A percentile compares a stretch with the other conserved stretches of the same genome.
phyloP scores from a whole-genome alignment of 257 asterid species.

The Parsonsia alboflavescens region DNA sequence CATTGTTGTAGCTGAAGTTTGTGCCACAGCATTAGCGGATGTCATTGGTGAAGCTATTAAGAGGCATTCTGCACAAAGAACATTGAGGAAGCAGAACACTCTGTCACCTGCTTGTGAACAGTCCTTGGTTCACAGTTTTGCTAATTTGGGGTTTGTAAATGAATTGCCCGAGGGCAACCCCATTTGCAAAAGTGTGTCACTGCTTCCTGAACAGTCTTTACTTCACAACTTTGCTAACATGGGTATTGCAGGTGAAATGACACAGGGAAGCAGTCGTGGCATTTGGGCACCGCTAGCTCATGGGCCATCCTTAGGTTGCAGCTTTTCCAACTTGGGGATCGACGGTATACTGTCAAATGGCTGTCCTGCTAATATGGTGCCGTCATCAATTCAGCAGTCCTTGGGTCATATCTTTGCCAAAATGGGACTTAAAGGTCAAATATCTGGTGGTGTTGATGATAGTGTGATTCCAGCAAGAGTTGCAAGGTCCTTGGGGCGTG shows the following conservation, averaged over 20 bases:
- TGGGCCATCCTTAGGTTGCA: neutral
- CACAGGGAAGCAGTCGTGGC: neutral
- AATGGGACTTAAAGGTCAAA: slow-evolving; percentile 12
- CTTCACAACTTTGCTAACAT: neutral
- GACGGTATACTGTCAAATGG: neutral
- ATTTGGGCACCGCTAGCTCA: neutral
- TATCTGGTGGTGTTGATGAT: neutral
- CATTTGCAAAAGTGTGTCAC: neutral
- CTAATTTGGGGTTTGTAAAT: slow-evolving; percentile 17
- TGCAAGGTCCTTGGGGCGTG: neutral
- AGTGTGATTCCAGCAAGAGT: neutral
- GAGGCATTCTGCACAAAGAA: slow-evolving; percentile 15
- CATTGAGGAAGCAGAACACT: neutral
- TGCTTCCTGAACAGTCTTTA: neutral
- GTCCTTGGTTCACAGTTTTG: slow-evolving; percentile 15
- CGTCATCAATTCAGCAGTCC: slow-evolving; percentile 12
- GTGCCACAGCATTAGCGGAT: slow-evolving; percentile 37
- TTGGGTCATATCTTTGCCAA: slow-evolving; percentile 17
- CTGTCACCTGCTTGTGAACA: slow-evolving; percentile 10
- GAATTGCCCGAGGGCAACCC: neutral
- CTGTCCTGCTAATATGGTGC: neutral
- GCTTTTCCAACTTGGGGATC: neutral
- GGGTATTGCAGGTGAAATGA: slow-evolving; percentile 5
- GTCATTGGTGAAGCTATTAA: slow-evolving; percentile 31
- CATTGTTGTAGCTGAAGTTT: slow-evolving; percentile 24